Percentiles rank a stretch among this genome's conserved stretches.
These are phyloP conservation scores for Suillus weaverae DNA, from an alignment of 768 basidiomycete species.

Conservation along the genomic window DNA sequence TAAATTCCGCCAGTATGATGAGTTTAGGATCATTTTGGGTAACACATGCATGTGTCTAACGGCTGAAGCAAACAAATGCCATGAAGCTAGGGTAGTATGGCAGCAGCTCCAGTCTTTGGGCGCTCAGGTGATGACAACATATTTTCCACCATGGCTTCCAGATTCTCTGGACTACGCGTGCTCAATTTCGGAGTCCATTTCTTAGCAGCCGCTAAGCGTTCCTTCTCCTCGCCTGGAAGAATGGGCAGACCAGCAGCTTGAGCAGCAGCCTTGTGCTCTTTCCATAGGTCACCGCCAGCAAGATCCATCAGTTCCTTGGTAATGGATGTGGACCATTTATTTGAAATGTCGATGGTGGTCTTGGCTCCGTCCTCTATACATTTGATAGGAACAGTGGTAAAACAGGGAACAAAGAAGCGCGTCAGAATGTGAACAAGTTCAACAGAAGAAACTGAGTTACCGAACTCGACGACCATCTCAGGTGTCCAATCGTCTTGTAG, in stretches of 20 bases:
- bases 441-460: constrained; percentile 43
- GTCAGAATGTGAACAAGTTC: background rate
- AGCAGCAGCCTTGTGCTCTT: constrained; percentile 50
- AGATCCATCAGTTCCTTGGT: constrained; percentile 69
- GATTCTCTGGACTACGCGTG: constrained; percentile 15
- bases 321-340: constrained; percentile 70
- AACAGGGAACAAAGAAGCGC: background rate
- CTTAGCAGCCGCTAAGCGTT: constrained; percentile 22
- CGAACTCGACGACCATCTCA: constrained; percentile 58
- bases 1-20: constrained; percentile 2
- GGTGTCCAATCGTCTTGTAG: constrained; percentile 58
- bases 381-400: background rate
- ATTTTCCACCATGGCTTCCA: constrained; percentile 29
- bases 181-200: constrained; percentile 15
- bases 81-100: constrained; percentile 34
- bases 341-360: constrained; percentile 52
- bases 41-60: background rate
- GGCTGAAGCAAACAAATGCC: background rate
- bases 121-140: constrained; percentile 30
- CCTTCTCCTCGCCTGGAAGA: constrained; percentile 44
- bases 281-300: constrained; percentile 62
- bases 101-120: constrained; percentile 40
- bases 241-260: constrained; percentile 48
- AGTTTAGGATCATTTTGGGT: constrained; percentile 8
- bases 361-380: constrained; percentile 48